Conservation (phyloP, 164 flowering plant genomes). For the Cinnamomum micranthum region DNA sequence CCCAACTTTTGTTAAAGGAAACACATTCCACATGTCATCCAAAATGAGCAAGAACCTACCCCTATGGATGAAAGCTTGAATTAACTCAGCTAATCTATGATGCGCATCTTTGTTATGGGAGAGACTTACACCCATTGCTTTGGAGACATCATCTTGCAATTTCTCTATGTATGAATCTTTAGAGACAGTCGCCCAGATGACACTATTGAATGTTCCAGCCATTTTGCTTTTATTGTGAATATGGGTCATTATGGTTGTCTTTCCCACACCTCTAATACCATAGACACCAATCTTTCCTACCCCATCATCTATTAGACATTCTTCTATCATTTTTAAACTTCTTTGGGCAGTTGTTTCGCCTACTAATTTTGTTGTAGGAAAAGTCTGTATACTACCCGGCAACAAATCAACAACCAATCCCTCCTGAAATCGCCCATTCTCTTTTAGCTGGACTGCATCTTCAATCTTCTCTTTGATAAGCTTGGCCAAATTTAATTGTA, state of each 20-base stretch:
- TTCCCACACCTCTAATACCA: conserved; percentile 10
- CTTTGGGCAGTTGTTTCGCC: not conserved
- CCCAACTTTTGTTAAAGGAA: not conserved
- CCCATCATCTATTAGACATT: not conserved
- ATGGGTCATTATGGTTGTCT: conserved; percentile 4
- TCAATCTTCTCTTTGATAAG: not conserved
- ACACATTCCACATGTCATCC: conserved; percentile 4
- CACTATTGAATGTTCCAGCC: not conserved
- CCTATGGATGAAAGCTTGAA: not conserved
- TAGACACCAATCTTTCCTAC: conserved; percentile 7
- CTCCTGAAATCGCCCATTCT: not conserved
- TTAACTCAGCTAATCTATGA: not conserved
- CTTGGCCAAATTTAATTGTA: not conserved
- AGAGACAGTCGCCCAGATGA: not conserved
- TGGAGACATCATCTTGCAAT: not conserved
- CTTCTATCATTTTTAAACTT: not conserved
- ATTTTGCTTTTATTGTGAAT: not conserved
- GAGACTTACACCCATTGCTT: not conserved
- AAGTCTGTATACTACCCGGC: not conserved
- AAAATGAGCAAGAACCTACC: not conserved
- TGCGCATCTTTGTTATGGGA: not conserved
- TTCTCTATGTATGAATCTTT: conserved; percentile 1
- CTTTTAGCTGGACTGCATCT: not conserved
- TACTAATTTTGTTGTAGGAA: not conserved
- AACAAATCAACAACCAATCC: not conserved